Base-by-base conservation (phyloP, 2,329 filamentous ascomycete genomes). In the Monosporascus ibericus region DNA sequence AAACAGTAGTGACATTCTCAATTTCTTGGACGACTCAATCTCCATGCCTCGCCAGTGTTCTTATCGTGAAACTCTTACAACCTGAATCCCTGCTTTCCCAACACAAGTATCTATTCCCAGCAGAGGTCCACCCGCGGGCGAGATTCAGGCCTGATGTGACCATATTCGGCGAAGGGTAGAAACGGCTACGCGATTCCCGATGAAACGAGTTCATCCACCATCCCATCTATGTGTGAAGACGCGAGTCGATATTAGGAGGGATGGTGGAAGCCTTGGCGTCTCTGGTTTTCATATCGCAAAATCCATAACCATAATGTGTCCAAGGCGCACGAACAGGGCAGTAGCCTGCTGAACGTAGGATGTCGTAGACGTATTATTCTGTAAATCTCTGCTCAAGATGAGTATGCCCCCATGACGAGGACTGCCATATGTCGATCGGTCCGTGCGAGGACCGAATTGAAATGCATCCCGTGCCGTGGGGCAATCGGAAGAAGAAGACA, bases 301-400 rank as follows among this genome's bases (percentile, higher is more conserved):
- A 79, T 74, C 70, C 73, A 73, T 81, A 81, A 81, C 68, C 75
- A 80, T 81, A 70, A 79, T 76, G 73, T 81, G 76, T 82, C 79
- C 79, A 82, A 82, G 74, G 71, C 75, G 73, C 76, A 72, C 72
- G 65, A 58, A 56, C 69, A 59, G 72, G 72, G 74, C 71, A 68
- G 71, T 74, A 75, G 70, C 72, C 68, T 68, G 69, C 65, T 66
- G 68, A 72, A 74, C 68, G 73, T 82, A 82, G 77, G 76, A 81
- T 82, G 76, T 76, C 71, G 68, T 69, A 74, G 77, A 78, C 70
- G 69, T 70, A 74, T 76, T 74, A 80, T 64, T 74, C 67, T 71
- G 69, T 76, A 77, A 76, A 77, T 76, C 71, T 71, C 71, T 76
- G 71, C 68, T 68, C 65, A 67, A 72, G 74, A 76, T 78, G 67